Evolutionary conservation across 805 yeast species (phyloP), one percentile per base, ranked within the genome.

Genomic region (Candida germanica): DNA sequence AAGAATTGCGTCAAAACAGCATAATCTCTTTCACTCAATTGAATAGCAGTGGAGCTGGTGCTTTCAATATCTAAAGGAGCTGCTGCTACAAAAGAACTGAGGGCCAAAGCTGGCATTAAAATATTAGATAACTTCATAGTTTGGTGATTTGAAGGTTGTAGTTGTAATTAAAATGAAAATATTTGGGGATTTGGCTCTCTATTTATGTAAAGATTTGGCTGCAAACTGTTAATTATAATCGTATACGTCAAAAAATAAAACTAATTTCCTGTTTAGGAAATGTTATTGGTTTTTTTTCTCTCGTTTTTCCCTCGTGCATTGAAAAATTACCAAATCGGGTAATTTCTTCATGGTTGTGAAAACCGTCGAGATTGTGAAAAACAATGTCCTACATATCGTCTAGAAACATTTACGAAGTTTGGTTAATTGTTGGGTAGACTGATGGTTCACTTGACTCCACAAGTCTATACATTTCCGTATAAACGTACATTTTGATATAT

Each of bases 1-100:
- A 57, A 53, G 17, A 57, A 48, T 2, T 38, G 20, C 2, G 62
- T 57, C 21, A 58, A 49, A 14, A 52, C 41, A 4, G 49, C 43
- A 27, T 46, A 40, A 26, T 49, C 54, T 31, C 39, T 30, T 10
- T 20, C 17, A 6, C 13, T 13, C 13, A 36, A 26, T 12, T 20
- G 13, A 20, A 12, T 22, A 8, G 12, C 18, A 12, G 12, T 28
- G 17, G 31, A 10, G 10, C 23, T 20, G 7, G 26, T 11, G 19
- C 12, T 28, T 19, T 15, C 26, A 17, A 14, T 18, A 16, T 26
- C 35, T 25, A 36, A 31, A n/a, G 39, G 39, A 19, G 19, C 19
- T 6, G 35, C 29, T 12, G n/a, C 27, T 5, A 22, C 17, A 15
- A 20, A 27, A 11, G 20, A 22, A 9, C 28, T 27, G 9, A 27